Base-by-base conservation (phyloP, 805 yeast genomes). In the Metschnikowia borealis region DNA sequence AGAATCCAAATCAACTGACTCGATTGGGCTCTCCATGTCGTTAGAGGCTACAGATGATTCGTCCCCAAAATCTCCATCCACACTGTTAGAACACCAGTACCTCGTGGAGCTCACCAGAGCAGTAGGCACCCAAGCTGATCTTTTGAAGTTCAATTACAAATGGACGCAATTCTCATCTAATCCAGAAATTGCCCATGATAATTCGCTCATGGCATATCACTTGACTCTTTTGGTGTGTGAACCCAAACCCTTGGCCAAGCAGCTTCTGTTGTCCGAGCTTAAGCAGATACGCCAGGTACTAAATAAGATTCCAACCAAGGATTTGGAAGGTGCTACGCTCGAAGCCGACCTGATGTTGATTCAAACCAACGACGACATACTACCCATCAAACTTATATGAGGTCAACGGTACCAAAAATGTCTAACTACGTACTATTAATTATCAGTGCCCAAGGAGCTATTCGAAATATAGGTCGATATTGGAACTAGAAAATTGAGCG, bases 161-260 rank as follows among this genome's bases (percentile, higher is more conserved):
- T 51, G 55, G 59, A 15, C 32, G 40, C 53, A 49, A 32, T 49
- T 53, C 23, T 35, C 50, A 11, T 32, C 48, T 38, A 44, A 46
- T 21, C 17, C 21, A 6, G 23, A 26, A 8, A 38, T 32, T 14
- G 32, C 32, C 10, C 31, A 34, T 3, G 47, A 47, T 8, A 8
- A 21, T 10, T 33, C 47, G 21, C 20, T 35, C 14, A 40, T 46
- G 46, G 31, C 46, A 13, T 56, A 39, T 48, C 64, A 58, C 47
- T 45, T 52, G 35, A 52, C 59, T 14, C 40, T 56, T 29, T 48
- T 48, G 18, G 18, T 55, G 5, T 60, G 61, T 32, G 59, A 53
- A 49, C 47, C 52, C n/a, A 45, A 45, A 13, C 45, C 48, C 7
- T 32, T 36, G 23, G 52, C 50, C 5, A 21, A 44, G 20, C 38